Evolutionary conservation across 441 rosid genomes (phyloP).

Genomic region (Croton setiger): DNA sequence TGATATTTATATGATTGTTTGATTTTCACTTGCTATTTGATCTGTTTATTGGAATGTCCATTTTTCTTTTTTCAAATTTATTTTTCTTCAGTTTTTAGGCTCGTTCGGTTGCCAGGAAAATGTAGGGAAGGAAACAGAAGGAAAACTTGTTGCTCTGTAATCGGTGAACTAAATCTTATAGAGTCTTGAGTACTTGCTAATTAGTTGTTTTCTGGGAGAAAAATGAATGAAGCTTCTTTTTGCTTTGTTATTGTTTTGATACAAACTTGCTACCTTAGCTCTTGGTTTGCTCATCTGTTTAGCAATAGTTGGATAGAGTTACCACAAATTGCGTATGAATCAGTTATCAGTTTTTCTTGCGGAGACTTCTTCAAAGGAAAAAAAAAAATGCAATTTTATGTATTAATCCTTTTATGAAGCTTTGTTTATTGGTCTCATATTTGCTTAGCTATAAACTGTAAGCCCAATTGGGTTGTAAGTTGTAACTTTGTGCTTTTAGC

Average conservation of each 20-base stretch:
- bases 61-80: not conserved
- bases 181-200: not conserved
- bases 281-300: not conserved
- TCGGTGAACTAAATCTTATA: not conserved
- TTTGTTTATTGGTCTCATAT: not conserved
- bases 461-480: not conserved
- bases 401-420: not conserved
- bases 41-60: not conserved
- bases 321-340: not conserved
- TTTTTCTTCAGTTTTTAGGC: too few species aligned
- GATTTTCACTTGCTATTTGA: not conserved
- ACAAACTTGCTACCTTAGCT: not conserved
- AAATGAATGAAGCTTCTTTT: not conserved
- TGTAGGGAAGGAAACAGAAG: not conserved
- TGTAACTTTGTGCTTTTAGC: not conserved
- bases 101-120: conserved; percentile 14
- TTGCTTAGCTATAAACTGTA: not conserved
- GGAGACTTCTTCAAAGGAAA: too few species aligned
- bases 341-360: not conserved
- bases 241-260: not conserved
- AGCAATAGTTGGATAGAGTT: not conserved
- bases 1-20: conserved; percentile 5
- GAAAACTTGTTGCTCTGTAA: not conserved
- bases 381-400: not conserved
- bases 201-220: not conserved